Percentiles rank a stretch among this genome's conserved stretches.
phyloP scores from a whole-genome alignment of 352 stramenopile species.

The Lagenidium sp. region DNA sequence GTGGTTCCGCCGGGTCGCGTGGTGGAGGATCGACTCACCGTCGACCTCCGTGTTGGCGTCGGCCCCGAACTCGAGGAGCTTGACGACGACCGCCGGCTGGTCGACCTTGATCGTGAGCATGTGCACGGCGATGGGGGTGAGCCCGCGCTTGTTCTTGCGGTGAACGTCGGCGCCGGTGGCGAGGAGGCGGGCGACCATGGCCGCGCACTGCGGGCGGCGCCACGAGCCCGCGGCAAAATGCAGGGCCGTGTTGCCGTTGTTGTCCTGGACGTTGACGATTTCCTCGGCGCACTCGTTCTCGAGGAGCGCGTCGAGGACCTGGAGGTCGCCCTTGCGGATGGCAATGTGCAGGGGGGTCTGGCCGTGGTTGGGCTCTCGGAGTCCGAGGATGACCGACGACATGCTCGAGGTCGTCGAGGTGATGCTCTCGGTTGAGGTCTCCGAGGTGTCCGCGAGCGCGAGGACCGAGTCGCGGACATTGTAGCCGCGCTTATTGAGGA shows the following conservation, averaged over 20 bases:
- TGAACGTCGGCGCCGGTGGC: constrained; percentile 39
- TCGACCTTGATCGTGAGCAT: constrained; percentile 76
- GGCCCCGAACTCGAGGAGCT: constrained; percentile 52
- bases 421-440: constrained; percentile 45
- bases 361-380: constrained; percentile 66
- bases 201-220: constrained; percentile 29
- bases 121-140: constrained; percentile 63
- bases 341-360: constrained; percentile 74
- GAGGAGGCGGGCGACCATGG: constrained; percentile 40
- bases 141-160: constrained; percentile 46
- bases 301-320: constrained; percentile 62
- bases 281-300: constrained; percentile 61
- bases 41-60: constrained; percentile 58
- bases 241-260: constrained; percentile 75
- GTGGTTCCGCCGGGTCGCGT: constrained; percentile 42
- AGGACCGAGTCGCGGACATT: constrained; percentile 55
- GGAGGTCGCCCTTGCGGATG: constrained; percentile 57
- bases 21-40: constrained; percentile 47
- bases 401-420: constrained; percentile 51
- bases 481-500: constrained; percentile 81
- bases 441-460: constrained; percentile 33
- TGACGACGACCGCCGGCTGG: constrained; percentile 47
- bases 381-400: constrained; percentile 55
- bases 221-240: constrained; percentile 69
- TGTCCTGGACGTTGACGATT: constrained; percentile 57